A percentile compares a stretch with the other conserved stretches of the same genome.
Evolutionary conservation across 495 filamentous ascomycete species (phyloP).

Genomic region (Penicillium verhagenii): DNA sequence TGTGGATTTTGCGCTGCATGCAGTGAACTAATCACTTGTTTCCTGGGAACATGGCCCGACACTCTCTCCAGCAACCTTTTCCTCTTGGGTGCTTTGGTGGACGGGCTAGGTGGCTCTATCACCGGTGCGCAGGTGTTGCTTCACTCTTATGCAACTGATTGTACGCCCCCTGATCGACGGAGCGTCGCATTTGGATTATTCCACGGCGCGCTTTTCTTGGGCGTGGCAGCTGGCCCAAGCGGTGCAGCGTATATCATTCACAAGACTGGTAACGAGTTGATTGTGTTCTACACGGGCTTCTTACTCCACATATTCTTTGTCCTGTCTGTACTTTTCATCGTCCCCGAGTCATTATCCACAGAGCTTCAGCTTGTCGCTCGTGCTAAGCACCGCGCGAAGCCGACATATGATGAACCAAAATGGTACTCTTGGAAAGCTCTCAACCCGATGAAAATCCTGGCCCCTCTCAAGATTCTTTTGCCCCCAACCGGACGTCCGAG

Average conservation of each 20-base stretch:
- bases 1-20: slow-evolving; percentile 65
- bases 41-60: slow-evolving; percentile 73
- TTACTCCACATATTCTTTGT: slow-evolving; percentile 71
- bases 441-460: slow-evolving; percentile 61
- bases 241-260: slow-evolving; percentile 75
- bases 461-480: slow-evolving; percentile 73
- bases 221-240: slow-evolving; percentile 80
- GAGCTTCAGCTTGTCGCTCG: slow-evolving; percentile 65
- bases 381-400: slow-evolving; percentile 54
- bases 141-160: slow-evolving; percentile 85
- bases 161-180: slow-evolving; percentile 72
- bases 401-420: slow-evolving; percentile 4
- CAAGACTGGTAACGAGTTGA: slow-evolving; percentile 62
- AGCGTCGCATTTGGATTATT: slow-evolving; percentile 88
- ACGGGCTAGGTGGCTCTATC: slow-evolving; percentile 86
- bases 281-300: slow-evolving; percentile 76
- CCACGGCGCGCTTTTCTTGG: slow-evolving; percentile 82
- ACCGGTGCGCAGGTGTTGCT: slow-evolving; percentile 75
- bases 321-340: slow-evolving; percentile 60
- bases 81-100: slow-evolving; percentile 68
- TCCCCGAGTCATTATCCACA: slow-evolving; percentile 80
- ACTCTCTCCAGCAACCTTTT: slow-evolving; percentile 68
- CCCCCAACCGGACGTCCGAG: slow-evolving; percentile 65
- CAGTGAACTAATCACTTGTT: slow-evolving; percentile 70
- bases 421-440: slow-evolving; percentile 23